Evolutionary conservation across 2,329 filamentous ascomycete species (phyloP).

Genomic region (Lachnellula willkommii): DNA sequence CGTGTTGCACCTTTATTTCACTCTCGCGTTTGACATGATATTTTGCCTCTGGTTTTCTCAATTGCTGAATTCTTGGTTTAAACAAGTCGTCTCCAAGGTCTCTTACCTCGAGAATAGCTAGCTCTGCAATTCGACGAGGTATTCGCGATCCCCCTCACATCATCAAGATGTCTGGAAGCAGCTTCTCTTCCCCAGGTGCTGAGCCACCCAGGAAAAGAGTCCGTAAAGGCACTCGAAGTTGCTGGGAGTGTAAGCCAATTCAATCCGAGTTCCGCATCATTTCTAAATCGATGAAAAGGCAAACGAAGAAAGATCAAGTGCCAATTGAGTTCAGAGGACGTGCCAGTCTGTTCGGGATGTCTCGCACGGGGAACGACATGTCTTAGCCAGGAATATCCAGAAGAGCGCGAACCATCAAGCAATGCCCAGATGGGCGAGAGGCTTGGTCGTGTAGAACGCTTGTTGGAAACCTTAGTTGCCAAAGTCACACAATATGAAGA

Average conservation of each 20-base stretch:
- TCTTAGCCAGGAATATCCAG: conserved; percentile 31
- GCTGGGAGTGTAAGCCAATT: conserved; percentile 50
- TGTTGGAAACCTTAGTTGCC: conserved; percentile 26
- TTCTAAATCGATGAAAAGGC: conserved; percentile 15
- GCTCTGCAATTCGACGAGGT: no score
- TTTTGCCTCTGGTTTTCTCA: no score
- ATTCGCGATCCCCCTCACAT: not conserved
- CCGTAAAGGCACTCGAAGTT: conserved; percentile 50
- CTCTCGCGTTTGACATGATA: no score
- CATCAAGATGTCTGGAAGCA: not conserved
- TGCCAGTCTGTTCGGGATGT: conserved; percentile 42
- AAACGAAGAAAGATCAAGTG: conserved; percentile 48
- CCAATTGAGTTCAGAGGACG: conserved; percentile 36
- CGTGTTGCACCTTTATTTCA: no score
- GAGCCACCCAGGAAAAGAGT: conserved; percentile 28
- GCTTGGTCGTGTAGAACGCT: conserved; percentile 27
- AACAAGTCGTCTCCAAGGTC: no score
- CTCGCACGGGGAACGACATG: conserved; percentile 35
- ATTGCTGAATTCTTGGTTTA: no score
- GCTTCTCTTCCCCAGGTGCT: conserved; percentile 5
- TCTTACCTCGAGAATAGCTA: no score
- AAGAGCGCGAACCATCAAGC: conserved; percentile 25
- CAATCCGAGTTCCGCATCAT: conserved; percentile 1
- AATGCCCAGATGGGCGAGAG: conserved; percentile 27
- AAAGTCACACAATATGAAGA: conserved; percentile 29